A percentile compares a stretch with the other conserved stretches of the same genome.
Conservation (phyloP, 345 rosid genomes). For the Gossypium stocksii region DNA sequence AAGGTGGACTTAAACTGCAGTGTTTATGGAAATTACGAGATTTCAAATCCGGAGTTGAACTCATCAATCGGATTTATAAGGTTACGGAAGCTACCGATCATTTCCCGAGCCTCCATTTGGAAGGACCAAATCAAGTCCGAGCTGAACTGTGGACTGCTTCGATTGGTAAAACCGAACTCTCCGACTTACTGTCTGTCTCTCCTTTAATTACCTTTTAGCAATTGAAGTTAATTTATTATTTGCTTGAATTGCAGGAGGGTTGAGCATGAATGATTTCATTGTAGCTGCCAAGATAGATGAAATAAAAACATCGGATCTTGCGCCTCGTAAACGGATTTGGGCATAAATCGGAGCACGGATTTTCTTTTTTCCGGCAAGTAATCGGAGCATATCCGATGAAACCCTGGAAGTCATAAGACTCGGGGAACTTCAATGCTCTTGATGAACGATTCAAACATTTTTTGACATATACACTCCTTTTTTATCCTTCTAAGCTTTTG, state of each 20-base stretch:
- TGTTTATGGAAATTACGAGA: constrained; percentile 90
- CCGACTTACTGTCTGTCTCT: not conserved
- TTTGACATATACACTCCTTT: not conserved
- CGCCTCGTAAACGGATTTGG: constrained; percentile 72
- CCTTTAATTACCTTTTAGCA: not conserved
- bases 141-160: constrained; percentile 81
- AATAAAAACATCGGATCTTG: constrained; percentile 86
- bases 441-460: not conserved
- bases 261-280: constrained; percentile 87
- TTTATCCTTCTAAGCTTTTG: not conserved
- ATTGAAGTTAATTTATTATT: not conserved
- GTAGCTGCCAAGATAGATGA: constrained; percentile 82
- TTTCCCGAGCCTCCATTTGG: constrained; percentile 75
- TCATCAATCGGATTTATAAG: constrained; percentile 64
- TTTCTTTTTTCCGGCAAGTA: not conserved
- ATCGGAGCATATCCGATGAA: not conserved
- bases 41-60: constrained; percentile 74
- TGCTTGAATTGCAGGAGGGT: constrained; percentile 55
- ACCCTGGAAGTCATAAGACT: not conserved
- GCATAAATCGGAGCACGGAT: constrained; percentile 33
- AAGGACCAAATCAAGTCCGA: constrained; percentile 67
- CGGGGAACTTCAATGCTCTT: not conserved
- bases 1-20: constrained; percentile 61
- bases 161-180: constrained; percentile 28
- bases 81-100: constrained; percentile 61